These are phyloP conservation scores for Schizophyllum amplum DNA, from an alignment of 1,284 basidiomycete genomes.

Conservation along the genomic window DNA sequence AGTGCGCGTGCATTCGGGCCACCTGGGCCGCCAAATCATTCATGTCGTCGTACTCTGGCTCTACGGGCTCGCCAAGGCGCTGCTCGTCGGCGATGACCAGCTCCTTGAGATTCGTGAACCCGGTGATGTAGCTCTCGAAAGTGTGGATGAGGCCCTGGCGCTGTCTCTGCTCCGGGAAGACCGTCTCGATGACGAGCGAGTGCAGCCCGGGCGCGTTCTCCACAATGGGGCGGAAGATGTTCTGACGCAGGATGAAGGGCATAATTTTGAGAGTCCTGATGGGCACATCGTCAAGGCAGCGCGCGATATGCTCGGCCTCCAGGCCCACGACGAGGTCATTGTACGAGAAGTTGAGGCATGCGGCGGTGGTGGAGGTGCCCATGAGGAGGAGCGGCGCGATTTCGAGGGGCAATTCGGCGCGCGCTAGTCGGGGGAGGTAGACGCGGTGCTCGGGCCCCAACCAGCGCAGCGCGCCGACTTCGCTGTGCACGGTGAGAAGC, in stretches of 20 bases:
- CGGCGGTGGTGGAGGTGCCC: neutral
- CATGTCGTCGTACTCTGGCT: neutral
- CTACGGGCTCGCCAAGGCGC: neutral
- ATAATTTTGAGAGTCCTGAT: neutral
- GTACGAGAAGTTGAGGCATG: neutral
- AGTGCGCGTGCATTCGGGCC: neutral
- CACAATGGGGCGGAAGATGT: neutral
- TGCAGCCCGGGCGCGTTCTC: neutral
- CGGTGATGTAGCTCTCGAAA: neutral
- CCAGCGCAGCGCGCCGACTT: neutral
- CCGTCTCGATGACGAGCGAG: neutral
- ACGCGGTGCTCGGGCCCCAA: neutral
- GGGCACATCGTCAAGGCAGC: neutral
- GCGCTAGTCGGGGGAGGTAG: neutral
- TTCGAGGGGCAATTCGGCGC: neutral
- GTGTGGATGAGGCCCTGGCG: neutral
- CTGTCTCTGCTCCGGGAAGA: neutral
- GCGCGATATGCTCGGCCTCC: neutral
- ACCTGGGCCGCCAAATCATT: neutral
- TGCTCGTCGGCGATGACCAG: neutral
- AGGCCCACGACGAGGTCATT: neutral
- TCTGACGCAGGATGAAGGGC: neutral
- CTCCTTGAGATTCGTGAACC: neutral
- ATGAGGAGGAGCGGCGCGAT: neutral
- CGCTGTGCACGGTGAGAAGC: neutral